Base-by-base conservation (phyloP, 2,329 filamentous ascomycete species). In the Anisogramma anomala region DNA sequence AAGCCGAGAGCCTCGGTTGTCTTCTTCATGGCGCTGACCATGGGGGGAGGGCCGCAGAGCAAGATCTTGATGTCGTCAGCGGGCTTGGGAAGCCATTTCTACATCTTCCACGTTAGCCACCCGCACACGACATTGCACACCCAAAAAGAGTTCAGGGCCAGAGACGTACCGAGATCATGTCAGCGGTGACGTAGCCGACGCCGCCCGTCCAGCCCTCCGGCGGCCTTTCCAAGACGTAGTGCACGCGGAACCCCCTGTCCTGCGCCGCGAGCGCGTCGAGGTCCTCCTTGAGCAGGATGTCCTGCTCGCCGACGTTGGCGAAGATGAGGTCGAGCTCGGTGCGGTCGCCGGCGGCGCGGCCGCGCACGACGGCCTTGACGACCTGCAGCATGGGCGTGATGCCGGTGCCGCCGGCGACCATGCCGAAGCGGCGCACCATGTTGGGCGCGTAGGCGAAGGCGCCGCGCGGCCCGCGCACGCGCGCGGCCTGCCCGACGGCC, bases 371-470 rank as follows among this genome's bases (percentile, higher is more conserved):
- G 45, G 89, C 91, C 55, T 87, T 83, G 60, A 94, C 79, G 54
- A 98, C 79, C 69, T 98, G 91, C 49, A 96, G 75, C 91, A 98
- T 98, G 47, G 91, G 91, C 8, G 91, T 96, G 62, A 98, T 96
- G 53, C 91, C 91, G 25, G 91, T 96, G 50, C 91, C 91, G 52
- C 91, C 91, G 49, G 91, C 87, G 58, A 98, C 85, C 91, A 98
- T 98, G 58, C 88, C 91, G 53, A 98, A 94, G 65, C 84, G 84
- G 50, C 84, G 81, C 54, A 89, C 85, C 84, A 98, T 89, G 72
- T 95, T 95, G 54, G 89, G 87, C 14, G 82, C 85, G 69, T 98
- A 98, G 49, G 94, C 84, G 73, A 98, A 95, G 54, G 89, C 89
- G 53, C 91, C 91, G 74, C 96, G 96, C 63, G 91, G 91, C 8